These are phyloP conservation scores for Calocera viscosa DNA, from an alignment of 768 basidiomycete genomes.

Conservation along the genomic window DNA sequence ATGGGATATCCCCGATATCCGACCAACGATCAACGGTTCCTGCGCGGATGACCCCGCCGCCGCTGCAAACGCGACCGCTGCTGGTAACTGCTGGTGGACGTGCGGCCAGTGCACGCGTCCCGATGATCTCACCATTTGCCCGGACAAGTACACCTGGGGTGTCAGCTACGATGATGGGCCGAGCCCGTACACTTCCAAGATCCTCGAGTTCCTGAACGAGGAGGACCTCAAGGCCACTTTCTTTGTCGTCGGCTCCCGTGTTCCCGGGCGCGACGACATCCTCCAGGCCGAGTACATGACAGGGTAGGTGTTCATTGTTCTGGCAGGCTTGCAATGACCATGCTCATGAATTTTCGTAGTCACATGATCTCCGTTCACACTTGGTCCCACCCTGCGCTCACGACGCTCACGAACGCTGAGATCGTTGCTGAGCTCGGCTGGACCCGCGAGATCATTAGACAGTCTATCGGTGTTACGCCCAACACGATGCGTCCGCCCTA, in stretches of 20 bases:
- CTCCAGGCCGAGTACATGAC: conserved; percentile 48
- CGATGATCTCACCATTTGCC: conserved; percentile 56
- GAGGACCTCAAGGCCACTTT: conserved; percentile 68
- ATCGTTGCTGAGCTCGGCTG: conserved; percentile 90
- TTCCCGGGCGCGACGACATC: conserved; percentile 61
- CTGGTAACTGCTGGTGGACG: conserved; percentile 80
- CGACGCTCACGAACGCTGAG: conserved; percentile 62
- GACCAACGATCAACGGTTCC: conserved; percentile 53
- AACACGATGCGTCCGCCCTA: conserved; percentile 56
- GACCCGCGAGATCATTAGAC: conserved; percentile 50
- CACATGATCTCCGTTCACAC: conserved; percentile 26
- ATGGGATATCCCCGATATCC: conserved; percentile 48
- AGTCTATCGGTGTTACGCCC: conserved; percentile 60
- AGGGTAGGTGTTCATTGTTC: conserved; percentile 19
- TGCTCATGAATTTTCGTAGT: conserved; percentile 20
- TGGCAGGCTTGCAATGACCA: conserved; percentile 33
- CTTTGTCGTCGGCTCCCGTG: conserved; percentile 77
- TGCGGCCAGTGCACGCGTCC: conserved; percentile 58
- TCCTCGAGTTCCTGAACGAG: conserved; percentile 58
- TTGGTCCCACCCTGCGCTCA: conserved; percentile 26
- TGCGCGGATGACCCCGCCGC: conserved; percentile 45
- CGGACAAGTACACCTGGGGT: conserved; percentile 61
- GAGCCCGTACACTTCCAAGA: conserved; percentile 54
- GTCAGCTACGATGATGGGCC: conserved; percentile 84
- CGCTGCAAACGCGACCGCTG: conserved; percentile 31